These are phyloP conservation scores for Arthrobotrys entomopaga DNA, from an alignment of 2,329 filamentous ascomycete genomes.

Conservation along the genomic window DNA sequence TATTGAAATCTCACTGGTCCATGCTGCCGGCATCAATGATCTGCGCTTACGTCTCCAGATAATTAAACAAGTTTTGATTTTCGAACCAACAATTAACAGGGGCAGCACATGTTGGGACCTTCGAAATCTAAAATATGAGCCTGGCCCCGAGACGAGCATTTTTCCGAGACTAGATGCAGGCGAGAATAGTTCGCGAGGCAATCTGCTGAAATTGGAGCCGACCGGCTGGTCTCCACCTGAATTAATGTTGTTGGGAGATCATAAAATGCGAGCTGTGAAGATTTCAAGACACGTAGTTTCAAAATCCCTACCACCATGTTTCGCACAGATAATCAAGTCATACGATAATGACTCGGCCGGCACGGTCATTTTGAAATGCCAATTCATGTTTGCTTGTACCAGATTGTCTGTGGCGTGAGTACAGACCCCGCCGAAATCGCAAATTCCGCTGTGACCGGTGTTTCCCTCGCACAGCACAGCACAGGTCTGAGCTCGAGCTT, in stretches of 20 bases:
- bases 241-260: neutral
- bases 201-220: neutral
- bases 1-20: conserved; percentile 9
- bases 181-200: neutral
- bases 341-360: neutral
- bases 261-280: neutral
- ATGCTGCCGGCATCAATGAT: neutral
- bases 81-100: conserved; percentile 5
- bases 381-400: neutral
- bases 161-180: neutral
- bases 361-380: neutral
- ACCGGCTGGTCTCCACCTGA: neutral
- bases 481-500: neutral
- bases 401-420: neutral
- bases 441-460: neutral
- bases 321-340: neutral
- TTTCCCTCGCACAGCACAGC: neutral
- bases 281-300: neutral
- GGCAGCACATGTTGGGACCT: conserved; percentile 1
- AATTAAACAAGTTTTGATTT: neutral
- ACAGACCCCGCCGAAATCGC: conserved; percentile 1
- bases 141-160: too few relatives aligned
- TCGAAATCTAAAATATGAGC: neutral
- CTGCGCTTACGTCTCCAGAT: conserved; percentile 10
- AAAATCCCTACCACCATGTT: neutral